phyloP scores from a whole-genome alignment of 306 rosid genomes.

The Begonia peltatifolia region DNA sequence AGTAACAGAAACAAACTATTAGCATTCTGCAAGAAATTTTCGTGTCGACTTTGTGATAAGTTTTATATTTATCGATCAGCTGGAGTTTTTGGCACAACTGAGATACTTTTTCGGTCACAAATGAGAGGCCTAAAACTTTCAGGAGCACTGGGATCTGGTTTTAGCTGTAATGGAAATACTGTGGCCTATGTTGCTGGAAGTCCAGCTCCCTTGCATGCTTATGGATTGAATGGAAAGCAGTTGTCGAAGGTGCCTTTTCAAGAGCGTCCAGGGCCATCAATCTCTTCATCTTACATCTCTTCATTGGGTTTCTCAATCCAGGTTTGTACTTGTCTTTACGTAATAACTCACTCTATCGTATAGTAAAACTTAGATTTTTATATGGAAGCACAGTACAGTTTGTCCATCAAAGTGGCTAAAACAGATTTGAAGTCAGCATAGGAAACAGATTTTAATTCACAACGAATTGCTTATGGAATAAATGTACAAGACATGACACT shows the following conservation, averaged over 20 bases:
- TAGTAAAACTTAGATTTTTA: no score
- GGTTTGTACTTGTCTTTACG: constrained; percentile 8
- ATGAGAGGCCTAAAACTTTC: constrained; percentile 23
- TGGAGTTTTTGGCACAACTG: constrained; percentile 26
- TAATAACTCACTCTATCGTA: neutral
- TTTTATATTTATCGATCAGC: constrained; percentile 5
- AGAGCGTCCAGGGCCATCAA: constrained; percentile 27
- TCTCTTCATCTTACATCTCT: constrained; percentile 21
- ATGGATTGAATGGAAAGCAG: constrained; percentile 16
- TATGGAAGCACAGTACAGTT: no score
- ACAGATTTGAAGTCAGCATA: no score
- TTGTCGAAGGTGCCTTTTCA: constrained; percentile 14
- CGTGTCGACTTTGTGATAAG: neutral
- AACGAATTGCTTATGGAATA: no score
- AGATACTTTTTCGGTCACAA: constrained; percentile 23
- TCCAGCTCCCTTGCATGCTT: constrained; percentile 13
- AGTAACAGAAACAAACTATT: neutral
- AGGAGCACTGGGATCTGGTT: constrained; percentile 22
- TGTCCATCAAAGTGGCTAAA: no score
- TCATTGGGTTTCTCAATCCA: constrained; percentile 23
- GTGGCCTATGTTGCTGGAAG: constrained; percentile 28
- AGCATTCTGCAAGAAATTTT: neutral
- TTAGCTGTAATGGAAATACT: constrained; percentile 26
- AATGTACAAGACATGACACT: no score
- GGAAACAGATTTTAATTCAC: no score